Evolutionary conservation across 148 eudicot species (phyloP).

Genomic region (Nepenthes mirabilis): DNA sequence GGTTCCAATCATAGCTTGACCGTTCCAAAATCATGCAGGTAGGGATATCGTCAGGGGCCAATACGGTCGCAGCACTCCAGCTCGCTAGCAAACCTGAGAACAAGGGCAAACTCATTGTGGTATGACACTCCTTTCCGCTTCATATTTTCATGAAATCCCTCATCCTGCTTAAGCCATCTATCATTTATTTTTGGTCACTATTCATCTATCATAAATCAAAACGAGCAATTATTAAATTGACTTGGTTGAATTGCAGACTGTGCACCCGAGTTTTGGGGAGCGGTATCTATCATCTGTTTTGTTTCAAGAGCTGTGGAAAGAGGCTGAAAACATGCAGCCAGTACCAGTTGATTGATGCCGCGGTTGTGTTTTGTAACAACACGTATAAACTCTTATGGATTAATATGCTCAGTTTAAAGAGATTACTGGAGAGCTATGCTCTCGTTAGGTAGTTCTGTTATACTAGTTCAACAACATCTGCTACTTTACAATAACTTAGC

Average conservation of each 20-base stretch:
- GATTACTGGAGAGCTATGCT: no score
- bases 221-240: background rate
- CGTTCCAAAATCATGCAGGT: constrained; percentile 32
- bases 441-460: no score
- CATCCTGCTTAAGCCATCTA: background rate
- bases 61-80: constrained; percentile 87
- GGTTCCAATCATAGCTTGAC: background rate
- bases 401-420: no score
- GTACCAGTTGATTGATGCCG: constrained; percentile 60
- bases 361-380: background rate
- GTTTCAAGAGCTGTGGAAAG: constrained; percentile 73
- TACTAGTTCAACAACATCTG: no score
- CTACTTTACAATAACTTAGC: no score
- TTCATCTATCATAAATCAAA: no score
- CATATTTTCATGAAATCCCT: background rate
- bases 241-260: constrained; percentile 29
- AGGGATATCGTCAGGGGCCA: constrained; percentile 96
- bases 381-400: no score
- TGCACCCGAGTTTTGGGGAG: constrained; percentile 92
- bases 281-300: constrained; percentile 79
- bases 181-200: background rate
- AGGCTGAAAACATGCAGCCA: constrained; percentile 85
- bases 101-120: constrained; percentile 99
- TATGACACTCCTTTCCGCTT: constrained; percentile 13
- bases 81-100: constrained; percentile 86